Base-by-base conservation (phyloP, 1,139 yeast species). In the Kodamaea derodonti region DNA sequence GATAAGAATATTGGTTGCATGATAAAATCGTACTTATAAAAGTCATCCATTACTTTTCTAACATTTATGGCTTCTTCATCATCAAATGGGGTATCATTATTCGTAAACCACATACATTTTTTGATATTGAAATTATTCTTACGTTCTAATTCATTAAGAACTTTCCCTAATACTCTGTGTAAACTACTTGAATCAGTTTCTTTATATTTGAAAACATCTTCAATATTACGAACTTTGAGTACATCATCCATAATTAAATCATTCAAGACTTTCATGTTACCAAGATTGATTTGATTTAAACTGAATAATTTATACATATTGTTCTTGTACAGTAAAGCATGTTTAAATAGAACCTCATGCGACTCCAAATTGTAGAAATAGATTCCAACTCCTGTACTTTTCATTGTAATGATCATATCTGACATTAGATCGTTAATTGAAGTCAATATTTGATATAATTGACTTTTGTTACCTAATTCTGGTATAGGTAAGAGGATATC, bases 321-420 rank as follows among this genome's bases (percentile, higher is more conserved):
- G 4, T 34, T 35, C 27, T 27, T 32, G 3, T 32, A 24, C 18
- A 29, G 34, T 9, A 37, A 24, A 4, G 28, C 28, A 14, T 25
- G 28, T 14, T 25, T 25, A 11, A 25, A 25, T 11, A n/a, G 14
- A 4, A 25, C 28, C 17, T 25, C 28, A 6, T 25, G 28, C 3
- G 38, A 32, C 12, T 32, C 33, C 28, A 35, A 65, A 46, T 80
- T 76, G 56, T 76, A 78, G 17, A 83, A 53, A 47, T 77, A 81
- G 31, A 83, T 69, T 0, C 88, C 90, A 24, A 82, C 61, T 0
- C 87, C 88, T 0, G 87, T 77, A 38, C 66, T 67, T 2, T 84
- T 83, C 37, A 74, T 54, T 0, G 81, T 69, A 27, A 79, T 76
- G 1, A 79, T 71, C 39, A 81, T 58, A 29, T 76, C 80, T 4